Base-by-base conservation (phyloP, 306 rosid genomes). In the Cajanus cajan region DNA sequence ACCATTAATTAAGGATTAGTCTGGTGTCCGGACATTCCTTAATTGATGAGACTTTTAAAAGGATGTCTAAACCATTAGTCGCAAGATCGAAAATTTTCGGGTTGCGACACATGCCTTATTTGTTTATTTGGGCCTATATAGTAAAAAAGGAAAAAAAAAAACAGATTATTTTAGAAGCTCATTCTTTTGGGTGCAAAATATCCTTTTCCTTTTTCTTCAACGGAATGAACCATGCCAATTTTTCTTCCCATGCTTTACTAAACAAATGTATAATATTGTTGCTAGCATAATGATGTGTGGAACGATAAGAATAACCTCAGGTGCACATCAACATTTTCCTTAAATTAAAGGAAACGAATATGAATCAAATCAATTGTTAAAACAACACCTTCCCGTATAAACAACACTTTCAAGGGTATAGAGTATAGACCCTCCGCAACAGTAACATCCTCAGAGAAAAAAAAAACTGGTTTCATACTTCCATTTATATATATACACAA, bases 341-440 rank as follows among this genome's bases (percentile, higher is more conserved):
- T 64, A 12, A 41, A 39, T 4, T 3, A 36, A 79, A 79, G 76
- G 84, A 57, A 55, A 58, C 44, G 64, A 40, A 71, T 73, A 68
- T 6, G 39, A 57, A 13, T 45, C n/a, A 64, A 57, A 57, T 8
- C 14, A 18, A 61, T 31, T 19, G 18, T 65, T 19, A 37, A 54
- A 37, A 66, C 37, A 62, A 79, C 85, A 88, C 15, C 71, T 74
- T 82, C 79, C 33, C 71, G 16, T 16, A 40, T 34, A 71, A 73
- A 7, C 33, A 68, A 8, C 66, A 8, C 39, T 39, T 55, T 8
- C 44, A 37, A 14, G 61, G 9, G 70, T 48, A 61, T 8, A 63
- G 5, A 52, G 12, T 45, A 71, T 8, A 66, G 9, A 59, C 65
- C 44, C 63, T 44, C 72, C 37, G 8, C n/a, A 3, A 65, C 66